phyloP scores from a whole-genome alignment of 257 asterid genomes.

The Petunia secreta region DNA sequence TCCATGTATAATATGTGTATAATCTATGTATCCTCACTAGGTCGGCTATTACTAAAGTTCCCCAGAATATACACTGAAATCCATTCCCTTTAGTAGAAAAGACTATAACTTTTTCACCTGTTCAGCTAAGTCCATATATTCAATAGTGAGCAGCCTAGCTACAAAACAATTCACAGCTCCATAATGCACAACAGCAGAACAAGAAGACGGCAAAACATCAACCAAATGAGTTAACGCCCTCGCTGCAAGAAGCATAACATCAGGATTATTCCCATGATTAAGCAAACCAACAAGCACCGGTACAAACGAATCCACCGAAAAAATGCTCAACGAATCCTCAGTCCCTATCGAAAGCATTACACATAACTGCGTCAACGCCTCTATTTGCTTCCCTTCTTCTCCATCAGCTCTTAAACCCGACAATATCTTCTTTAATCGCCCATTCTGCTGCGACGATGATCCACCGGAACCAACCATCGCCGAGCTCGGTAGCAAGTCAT shows the following conservation, averaged over 20 bases:
- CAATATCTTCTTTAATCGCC: slow-evolving; percentile 87
- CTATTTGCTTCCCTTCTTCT: slow-evolving; percentile 96
- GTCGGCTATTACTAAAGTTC: too few species aligned
- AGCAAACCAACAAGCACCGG: slow-evolving; percentile 96
- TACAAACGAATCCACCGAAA: slow-evolving; percentile 95
- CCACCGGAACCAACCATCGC: slow-evolving; percentile 70
- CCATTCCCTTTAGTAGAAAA: not conserved
- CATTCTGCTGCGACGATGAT: slow-evolving; percentile 72
- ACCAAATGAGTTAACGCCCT: slow-evolving; percentile 96
- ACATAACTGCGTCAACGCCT: slow-evolving; percentile 91
- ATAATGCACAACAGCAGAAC: slow-evolving; percentile 95
- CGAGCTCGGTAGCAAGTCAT: slow-evolving; percentile 92
- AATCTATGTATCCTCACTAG: too few species aligned
- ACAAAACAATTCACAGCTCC: slow-evolving; percentile 94
- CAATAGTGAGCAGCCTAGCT: slow-evolving; percentile 84
- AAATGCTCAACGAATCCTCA: slow-evolving; percentile 91
- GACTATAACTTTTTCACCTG: slow-evolving; percentile 56
- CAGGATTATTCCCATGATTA: slow-evolving; percentile 86
- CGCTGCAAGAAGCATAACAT: slow-evolving; percentile 95
- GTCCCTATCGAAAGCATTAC: slow-evolving; percentile 94
- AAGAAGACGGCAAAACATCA: slow-evolving; percentile 90
- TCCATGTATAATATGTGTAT: too few species aligned
- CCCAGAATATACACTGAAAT: not conserved
- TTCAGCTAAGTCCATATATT: slow-evolving; percentile 99
- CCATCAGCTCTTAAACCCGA: slow-evolving; percentile 95